Conservation (phyloP, 2,329 filamentous ascomycete species). For the Epichloe uncinata region DNA sequence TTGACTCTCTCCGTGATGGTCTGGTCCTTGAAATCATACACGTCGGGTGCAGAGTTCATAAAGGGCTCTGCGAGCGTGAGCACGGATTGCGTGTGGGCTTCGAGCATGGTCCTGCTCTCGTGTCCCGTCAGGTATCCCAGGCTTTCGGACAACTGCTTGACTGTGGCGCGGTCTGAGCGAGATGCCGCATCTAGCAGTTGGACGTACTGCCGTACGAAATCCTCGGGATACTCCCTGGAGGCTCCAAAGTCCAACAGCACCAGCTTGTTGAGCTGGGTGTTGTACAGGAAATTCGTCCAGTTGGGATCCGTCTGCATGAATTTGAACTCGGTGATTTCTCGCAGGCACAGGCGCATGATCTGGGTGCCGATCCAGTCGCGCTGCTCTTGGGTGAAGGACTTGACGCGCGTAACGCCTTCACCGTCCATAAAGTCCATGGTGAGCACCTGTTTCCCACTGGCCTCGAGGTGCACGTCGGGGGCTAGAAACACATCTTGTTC, state of each 20-base stretch:
- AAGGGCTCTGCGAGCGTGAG: constrained; percentile 90
- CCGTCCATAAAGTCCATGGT: constrained; percentile 91
- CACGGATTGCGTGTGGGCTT: constrained; percentile 81
- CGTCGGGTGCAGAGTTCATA: constrained; percentile 55
- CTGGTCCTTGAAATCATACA: constrained; percentile 89
- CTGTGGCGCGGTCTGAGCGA: constrained; percentile 47
- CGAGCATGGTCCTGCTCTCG: constrained; percentile 73
- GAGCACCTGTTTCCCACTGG: constrained; percentile 72
- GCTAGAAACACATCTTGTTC: constrained; percentile 66
- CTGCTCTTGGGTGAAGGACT: constrained; percentile 64
- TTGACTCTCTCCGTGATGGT: constrained; percentile 93
- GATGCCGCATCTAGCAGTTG: constrained; percentile 69
- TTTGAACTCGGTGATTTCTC: constrained; percentile 85
- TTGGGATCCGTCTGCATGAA: constrained; percentile 99
- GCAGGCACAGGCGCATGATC: constrained; percentile 78
- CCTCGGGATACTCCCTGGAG: constrained; percentile 67
- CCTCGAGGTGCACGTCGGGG: constrained; percentile 63
- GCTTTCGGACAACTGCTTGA: constrained; percentile 55
- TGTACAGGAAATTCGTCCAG: constrained; percentile 98
- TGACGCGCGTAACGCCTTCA: constrained; percentile 68
- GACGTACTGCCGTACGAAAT: constrained; percentile 72
- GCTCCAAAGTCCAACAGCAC: constrained; percentile 95
- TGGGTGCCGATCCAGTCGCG: constrained; percentile 94
- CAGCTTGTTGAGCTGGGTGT: constrained; percentile 54
- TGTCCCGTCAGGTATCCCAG: constrained; percentile 88